A percentile compares a stretch with the other conserved stretches of the same genome.
Conservation (phyloP, 345 rosid genomes). For the Nephelium lappaceum region DNA sequence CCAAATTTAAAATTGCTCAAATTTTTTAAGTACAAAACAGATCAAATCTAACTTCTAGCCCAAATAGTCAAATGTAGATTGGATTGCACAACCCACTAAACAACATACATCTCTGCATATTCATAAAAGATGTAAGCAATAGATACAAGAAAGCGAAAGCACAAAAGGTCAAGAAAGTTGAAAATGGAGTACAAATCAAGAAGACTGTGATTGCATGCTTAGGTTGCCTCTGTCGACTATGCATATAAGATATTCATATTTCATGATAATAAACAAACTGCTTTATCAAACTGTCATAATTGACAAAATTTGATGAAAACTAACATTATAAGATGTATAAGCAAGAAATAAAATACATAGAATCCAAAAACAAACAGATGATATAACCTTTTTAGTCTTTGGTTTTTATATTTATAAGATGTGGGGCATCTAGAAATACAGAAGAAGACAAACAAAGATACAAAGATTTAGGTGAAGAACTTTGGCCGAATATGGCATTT, state of each 20-base stretch:
- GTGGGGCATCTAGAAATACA: no score
- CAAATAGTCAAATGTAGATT: slow-evolving; percentile 19
- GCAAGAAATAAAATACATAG: neutral
- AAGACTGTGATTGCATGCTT: no score
- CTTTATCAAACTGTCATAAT: neutral
- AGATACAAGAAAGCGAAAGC: no score
- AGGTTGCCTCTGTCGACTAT: slow-evolving; percentile 1
- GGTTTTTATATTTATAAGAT: no score
- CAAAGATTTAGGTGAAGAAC: no score
- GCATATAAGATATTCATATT: neutral
- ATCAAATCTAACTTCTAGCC: slow-evolving; percentile 10
- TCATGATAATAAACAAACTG: neutral
- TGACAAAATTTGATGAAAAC: neutral
- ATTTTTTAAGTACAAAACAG: neutral
- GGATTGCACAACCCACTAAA: slow-evolving; percentile 18
- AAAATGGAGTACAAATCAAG: no score
- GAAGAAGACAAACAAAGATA: no score
- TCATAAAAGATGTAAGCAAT: no score
- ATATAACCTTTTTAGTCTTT: no score
- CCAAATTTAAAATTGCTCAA: neutral
- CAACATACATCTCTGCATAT: no score
- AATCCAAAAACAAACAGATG: slow-evolving; percentile 15
- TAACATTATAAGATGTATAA: slow-evolving; percentile 6
- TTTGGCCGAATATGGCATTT: no score
- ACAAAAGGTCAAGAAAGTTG: no score